These are phyloP conservation scores for Claviceps sp. DNA, from an alignment of 2,329 filamentous ascomycete species.

Conservation along the genomic window DNA sequence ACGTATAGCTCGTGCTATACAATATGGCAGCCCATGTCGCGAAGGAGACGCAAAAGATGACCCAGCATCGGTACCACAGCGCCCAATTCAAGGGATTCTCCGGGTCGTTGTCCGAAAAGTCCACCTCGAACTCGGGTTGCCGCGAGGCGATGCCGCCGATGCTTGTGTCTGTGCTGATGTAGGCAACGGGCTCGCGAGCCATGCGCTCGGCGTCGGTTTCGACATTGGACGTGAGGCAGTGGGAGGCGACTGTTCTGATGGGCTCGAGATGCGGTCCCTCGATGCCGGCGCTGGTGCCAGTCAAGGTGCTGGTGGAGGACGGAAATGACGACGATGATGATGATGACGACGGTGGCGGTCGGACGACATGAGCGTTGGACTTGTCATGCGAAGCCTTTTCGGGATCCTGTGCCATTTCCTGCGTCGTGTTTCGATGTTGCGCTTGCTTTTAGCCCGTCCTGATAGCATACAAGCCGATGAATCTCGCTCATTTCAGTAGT, in stretches of 20 bases:
- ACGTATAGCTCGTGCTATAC: constrained; percentile 69
- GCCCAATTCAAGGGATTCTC: constrained; percentile 59
- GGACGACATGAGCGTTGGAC: background rate
- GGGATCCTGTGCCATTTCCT: background rate
- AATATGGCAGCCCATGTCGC: constrained; percentile 43
- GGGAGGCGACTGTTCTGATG: constrained; percentile 24
- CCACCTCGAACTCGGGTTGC: constrained; percentile 55
- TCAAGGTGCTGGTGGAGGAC: background rate
- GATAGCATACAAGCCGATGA: no score
- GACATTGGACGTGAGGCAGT: background rate
- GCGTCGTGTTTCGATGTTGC: no score
- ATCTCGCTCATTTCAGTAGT: no score
- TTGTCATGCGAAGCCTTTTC: background rate
- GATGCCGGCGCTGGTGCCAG: constrained; percentile 18
- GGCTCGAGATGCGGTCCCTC: constrained; percentile 31
- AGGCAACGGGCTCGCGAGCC: no score
- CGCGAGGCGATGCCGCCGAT: constrained; percentile 29
- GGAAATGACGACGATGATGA: background rate
- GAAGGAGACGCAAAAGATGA: constrained; percentile 30
- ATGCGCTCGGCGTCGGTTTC: no score
- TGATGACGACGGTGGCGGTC: background rate
- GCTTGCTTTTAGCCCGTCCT: no score
- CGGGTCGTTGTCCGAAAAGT: constrained; percentile 51
- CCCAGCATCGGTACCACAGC: constrained; percentile 30
- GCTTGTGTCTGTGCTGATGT: constrained; percentile 11